Evolutionary conservation across 148 eudicot species (phyloP).

Genomic region (Beta vulgaris): DNA sequence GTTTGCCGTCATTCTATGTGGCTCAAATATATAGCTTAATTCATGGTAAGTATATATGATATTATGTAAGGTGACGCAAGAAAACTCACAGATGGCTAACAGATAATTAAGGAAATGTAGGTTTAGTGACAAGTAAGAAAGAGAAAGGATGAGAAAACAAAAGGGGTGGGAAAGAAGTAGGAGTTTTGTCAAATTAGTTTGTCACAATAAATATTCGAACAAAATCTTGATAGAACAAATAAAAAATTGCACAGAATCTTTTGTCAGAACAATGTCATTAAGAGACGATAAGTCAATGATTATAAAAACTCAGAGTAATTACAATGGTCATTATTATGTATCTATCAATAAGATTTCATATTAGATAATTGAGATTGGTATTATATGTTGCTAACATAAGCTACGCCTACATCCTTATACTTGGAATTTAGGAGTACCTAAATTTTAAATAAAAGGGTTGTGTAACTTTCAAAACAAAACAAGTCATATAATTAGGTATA

Average conservation of each 20-base stretch:
- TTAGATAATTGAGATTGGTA: background rate
- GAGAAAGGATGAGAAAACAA: background rate
- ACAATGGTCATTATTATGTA: background rate
- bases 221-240: conserved; percentile 7
- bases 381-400: background rate
- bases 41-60: background rate
- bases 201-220: background rate
- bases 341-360: background rate
- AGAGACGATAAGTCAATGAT: conserved; percentile 17
- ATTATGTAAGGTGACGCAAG: background rate
- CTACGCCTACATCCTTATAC: too few relatives aligned
- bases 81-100: conserved; percentile 2
- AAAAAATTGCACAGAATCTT: conserved; percentile 17
- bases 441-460: too few relatives aligned
- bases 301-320: background rate
- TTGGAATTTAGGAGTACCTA: too few relatives aligned
- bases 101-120: background rate
- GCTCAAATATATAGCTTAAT: background rate
- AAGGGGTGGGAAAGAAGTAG: conserved; percentile 11
- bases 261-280: background rate
- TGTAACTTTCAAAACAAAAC: too few relatives aligned
- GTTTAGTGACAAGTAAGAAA: conserved; percentile 13
- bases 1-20: conserved; percentile 6
- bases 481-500: too few relatives aligned
- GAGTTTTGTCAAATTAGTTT: background rate